Percentiles rank a stretch among this genome's conserved stretches.
These are phyloP conservation scores for Penicillium crystallinum DNA, from an alignment of 495 filamentous ascomycete species.

Conservation along the genomic window DNA sequence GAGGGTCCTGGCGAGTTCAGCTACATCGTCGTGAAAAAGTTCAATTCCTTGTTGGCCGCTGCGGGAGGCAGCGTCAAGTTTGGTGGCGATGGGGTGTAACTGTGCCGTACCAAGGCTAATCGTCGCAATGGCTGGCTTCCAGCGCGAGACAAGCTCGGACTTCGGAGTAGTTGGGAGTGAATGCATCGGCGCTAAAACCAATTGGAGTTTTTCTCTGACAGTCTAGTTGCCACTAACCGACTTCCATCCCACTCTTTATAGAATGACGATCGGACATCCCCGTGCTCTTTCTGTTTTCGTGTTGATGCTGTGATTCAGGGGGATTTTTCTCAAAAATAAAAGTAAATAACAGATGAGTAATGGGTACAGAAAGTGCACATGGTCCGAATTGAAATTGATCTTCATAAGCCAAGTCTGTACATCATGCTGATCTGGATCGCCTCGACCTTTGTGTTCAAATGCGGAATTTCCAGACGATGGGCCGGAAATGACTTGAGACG, in stretches of 20 bases:
- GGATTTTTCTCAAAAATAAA: background rate
- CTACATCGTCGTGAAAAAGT: conserved; percentile 27
- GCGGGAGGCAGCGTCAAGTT: conserved; percentile 20
- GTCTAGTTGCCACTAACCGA: background rate
- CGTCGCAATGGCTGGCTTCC: conserved; percentile 26
- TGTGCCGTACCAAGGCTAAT: conserved; percentile 19
- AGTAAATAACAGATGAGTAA: background rate
- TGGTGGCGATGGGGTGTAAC: conserved; percentile 17
- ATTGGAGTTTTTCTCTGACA: background rate
- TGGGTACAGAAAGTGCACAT: background rate
- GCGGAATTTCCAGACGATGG: background rate
- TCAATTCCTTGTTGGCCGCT: conserved; percentile 21
- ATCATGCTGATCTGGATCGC: background rate
- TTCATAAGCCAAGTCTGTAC: conserved; percentile 2
- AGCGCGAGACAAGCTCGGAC: conserved; percentile 8
- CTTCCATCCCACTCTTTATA: background rate
- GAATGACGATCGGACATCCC: conserved; percentile 1
- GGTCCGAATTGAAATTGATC: background rate
- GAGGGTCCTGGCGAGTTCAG: conserved; percentile 17
- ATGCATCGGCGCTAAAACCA: conserved; percentile 11
- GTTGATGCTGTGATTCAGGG: conserved; percentile 9
- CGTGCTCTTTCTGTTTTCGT: conserved; percentile 6
- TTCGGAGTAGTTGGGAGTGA: conserved; percentile 13
- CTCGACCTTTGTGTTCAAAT: background rate
- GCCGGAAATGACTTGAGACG: background rate